Evolutionary conservation across 75 land plant species (phyloP).

Genomic region (Cryptomeria japonica): DNA sequence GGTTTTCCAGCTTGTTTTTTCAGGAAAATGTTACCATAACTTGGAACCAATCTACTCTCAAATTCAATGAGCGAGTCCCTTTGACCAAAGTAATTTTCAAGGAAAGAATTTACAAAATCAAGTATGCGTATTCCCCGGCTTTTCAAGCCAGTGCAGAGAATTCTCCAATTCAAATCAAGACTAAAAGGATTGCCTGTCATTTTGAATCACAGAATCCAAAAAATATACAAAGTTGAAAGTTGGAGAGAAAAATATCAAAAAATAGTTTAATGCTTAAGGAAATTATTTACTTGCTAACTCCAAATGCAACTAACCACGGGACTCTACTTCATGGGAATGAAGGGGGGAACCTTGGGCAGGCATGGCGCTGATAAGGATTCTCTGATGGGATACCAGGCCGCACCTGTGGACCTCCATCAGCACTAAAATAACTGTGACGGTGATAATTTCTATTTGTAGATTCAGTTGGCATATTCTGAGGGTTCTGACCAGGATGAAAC

Average conservation of each 20-base stretch:
- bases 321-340: slow-evolving; percentile 6
- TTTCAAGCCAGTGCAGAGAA: slow-evolving; percentile 1
- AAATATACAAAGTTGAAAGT: not conserved
- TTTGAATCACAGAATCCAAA: not conserved
- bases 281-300: not conserved
- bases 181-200: slow-evolving; percentile 4
- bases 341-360: slow-evolving; percentile 3
- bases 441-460: slow-evolving; percentile 9
- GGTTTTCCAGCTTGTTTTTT: not conserved
- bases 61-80: not conserved
- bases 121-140: not conserved
- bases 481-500: slow-evolving; percentile 7
- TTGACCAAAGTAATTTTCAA: slow-evolving; percentile 2
- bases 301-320: not conserved
- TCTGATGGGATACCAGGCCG: slow-evolving; percentile 9
- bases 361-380: slow-evolving; percentile 10
- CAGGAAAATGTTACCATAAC: not conserved
- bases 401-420: slow-evolving; percentile 1
- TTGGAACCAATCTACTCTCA: not conserved
- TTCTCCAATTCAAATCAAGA: slow-evolving; percentile 1
- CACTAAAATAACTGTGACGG: slow-evolving; percentile 13
- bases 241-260: not conserved
- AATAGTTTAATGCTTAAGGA: not conserved
- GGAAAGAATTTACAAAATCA: slow-evolving; percentile 6
- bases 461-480: slow-evolving; percentile 8